These are phyloP conservation scores for Cardamine chenopodiifolia DNA, from an alignment of 345 rosid species.

Conservation along the genomic window DNA sequence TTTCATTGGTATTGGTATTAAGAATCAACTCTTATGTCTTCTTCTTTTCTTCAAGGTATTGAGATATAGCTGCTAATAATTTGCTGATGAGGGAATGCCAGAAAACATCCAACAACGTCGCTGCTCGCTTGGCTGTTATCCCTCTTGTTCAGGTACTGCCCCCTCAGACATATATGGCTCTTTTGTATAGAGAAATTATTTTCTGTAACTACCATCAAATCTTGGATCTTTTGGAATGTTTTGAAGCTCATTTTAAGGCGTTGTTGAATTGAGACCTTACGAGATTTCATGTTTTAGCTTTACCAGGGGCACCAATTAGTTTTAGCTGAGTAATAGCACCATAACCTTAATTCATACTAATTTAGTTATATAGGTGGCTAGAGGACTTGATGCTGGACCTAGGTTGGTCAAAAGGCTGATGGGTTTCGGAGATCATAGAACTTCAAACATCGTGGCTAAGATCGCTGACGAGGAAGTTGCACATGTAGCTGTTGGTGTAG, in stretches of 20 bases:
- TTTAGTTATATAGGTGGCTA: slow-evolving; percentile 67
- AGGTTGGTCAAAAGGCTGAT: slow-evolving; percentile 79
- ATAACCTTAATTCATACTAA: not conserved
- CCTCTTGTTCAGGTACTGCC: slow-evolving; percentile 39
- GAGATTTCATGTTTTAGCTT: not conserved
- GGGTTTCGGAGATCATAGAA: slow-evolving; percentile 80
- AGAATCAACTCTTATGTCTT: not conserved
- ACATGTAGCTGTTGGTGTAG: slow-evolving; percentile 90
- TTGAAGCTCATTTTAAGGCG: not conserved
- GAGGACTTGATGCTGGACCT: slow-evolving; percentile 99
- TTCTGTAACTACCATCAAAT: not conserved
- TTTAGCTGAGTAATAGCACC: not conserved
- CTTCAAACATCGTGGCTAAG: slow-evolving; percentile 71
- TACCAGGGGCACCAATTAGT: not conserved
- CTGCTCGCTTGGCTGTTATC: slow-evolving; percentile 74
- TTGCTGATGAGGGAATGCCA: slow-evolving; percentile 87
- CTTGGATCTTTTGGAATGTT: not conserved
- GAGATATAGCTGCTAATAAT: slow-evolving; percentile 96
- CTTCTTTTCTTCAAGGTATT: slow-evolving; percentile 56
- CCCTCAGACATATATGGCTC: not conserved
- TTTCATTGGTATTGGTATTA: not conserved
- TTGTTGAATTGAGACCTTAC: not conserved
- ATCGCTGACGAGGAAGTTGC: slow-evolving; percentile 94
- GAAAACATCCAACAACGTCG: slow-evolving; percentile 76
- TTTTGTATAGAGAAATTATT: not conserved